These are phyloP conservation scores for Ceratobasidium sp. DNA, from an alignment of 1,284 basidiomycete species.

Conservation along the genomic window DNA sequence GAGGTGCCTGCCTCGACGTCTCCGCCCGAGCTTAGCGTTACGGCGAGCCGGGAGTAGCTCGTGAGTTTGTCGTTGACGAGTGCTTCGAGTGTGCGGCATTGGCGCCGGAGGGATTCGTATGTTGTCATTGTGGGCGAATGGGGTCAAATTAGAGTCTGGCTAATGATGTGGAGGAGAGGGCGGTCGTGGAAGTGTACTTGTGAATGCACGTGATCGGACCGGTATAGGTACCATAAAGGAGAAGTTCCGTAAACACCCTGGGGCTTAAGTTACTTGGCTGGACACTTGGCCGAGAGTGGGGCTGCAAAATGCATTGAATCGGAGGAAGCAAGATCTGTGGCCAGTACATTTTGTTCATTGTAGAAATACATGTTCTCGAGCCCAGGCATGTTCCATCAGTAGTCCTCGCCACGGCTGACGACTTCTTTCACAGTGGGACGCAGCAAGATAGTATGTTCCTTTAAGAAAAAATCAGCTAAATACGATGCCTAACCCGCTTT, in stretches of 20 bases:
- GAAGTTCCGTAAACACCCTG: not conserved
- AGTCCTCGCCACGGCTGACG: constrained; percentile 93
- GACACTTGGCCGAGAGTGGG: not conserved
- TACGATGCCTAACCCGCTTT: too few relatives aligned
- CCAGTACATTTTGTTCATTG: not conserved
- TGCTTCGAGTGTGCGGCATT: constrained; percentile 89
- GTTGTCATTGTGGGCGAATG: constrained; percentile 60
- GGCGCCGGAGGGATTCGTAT: constrained; percentile 80
- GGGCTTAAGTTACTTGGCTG: not conserved
- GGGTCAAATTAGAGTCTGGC: not conserved
- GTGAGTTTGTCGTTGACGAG: constrained; percentile 90
- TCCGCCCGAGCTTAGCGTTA: constrained; percentile 61
- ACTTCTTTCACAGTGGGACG: constrained; percentile 94
- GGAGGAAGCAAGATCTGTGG: not conserved
- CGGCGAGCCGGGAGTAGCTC: constrained; percentile 84
- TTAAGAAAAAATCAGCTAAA: constrained; percentile 2
- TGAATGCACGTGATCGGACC: not conserved
- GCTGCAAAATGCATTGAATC: not conserved
- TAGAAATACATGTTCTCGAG: constrained; percentile 3
- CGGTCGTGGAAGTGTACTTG: constrained; percentile 19
- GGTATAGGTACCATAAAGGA: not conserved
- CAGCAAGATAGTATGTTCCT: constrained; percentile 93
- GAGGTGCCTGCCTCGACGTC: constrained; percentile 77
- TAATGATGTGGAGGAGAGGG: not conserved
- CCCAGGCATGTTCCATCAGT: constrained; percentile 55